Conservation (phyloP, 2,329 filamentous ascomycete species). For the Lanzia echinophila region DNA sequence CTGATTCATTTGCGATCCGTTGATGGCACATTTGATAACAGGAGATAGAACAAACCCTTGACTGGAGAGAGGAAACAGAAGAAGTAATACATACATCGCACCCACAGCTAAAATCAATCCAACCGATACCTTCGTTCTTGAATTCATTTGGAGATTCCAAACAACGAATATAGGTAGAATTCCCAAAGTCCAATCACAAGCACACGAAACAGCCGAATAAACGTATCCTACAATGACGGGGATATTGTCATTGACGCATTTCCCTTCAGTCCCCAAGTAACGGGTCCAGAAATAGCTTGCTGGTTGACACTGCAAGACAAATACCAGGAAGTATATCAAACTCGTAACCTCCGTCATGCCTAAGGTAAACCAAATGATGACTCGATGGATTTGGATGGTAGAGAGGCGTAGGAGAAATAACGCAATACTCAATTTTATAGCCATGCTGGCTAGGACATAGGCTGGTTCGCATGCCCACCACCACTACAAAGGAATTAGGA, state of each 20-base stretch:
- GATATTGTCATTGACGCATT: constrained; percentile 29
- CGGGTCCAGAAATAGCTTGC: constrained; percentile 35
- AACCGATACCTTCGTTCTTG: constrained; percentile 33
- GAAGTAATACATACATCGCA: constrained; percentile 31
- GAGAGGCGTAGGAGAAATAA: constrained; percentile 36
- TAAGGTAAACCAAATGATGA: constrained; percentile 32
- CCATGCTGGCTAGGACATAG: constrained; percentile 35
- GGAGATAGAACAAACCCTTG: not conserved
- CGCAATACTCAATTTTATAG: constrained; percentile 35
- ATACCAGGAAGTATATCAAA: constrained; percentile 33
- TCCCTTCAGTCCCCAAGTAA: constrained; percentile 29
- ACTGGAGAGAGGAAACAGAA: not conserved
- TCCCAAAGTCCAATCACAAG: constrained; percentile 36
- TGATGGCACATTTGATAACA: too few species aligned
- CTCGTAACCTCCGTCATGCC: constrained; percentile 30
- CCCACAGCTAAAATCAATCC: constrained; percentile 29
- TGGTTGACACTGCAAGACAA: constrained; percentile 35
- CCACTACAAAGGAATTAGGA: constrained; percentile 16
- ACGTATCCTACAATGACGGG: constrained; percentile 32
- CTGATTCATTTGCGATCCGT: too few species aligned
- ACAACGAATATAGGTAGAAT: constrained; percentile 37
- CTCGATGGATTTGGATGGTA: constrained; percentile 27
- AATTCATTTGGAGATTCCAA: constrained; percentile 37
- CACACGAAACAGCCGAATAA: constrained; percentile 35
- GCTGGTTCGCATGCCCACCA: constrained; percentile 35